Evolutionary conservation across 495 filamentous ascomycete genomes (phyloP).

Genomic region (Trypethelium eluteriae): DNA sequence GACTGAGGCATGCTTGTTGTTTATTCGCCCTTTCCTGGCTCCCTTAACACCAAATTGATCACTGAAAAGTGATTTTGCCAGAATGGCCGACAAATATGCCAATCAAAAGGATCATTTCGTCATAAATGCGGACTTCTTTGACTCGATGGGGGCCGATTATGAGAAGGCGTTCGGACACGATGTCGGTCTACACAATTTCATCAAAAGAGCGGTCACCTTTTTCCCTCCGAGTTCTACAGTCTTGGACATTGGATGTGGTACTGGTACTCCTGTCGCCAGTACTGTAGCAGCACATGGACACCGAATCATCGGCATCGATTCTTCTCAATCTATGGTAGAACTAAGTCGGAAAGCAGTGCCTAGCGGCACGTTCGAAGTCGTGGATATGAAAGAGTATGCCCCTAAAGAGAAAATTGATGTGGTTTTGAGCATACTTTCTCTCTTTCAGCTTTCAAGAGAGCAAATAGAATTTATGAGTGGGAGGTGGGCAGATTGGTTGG

Average conservation of each 20-base stretch:
- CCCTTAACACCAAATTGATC: too few species aligned
- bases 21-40: too few species aligned
- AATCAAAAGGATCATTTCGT: too few species aligned
- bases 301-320: slow-evolving; percentile 36
- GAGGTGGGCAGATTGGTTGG: slow-evolving; percentile 10
- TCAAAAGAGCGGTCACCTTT: slow-evolving; percentile 17
- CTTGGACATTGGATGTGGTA: slow-evolving; percentile 39
- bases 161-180: background rate
- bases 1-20: too few species aligned
- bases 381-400: slow-evolving; percentile 30
- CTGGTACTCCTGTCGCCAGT: slow-evolving; percentile 35
- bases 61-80: too few species aligned
- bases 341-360: slow-evolving; percentile 31
- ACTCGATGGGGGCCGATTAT: background rate
- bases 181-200: background rate
- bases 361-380: slow-evolving; percentile 29
- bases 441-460: slow-evolving; percentile 8
- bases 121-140: background rate
- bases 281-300: slow-evolving; percentile 32
- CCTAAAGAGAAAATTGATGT: slow-evolving; percentile 19
- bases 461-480: slow-evolving; percentile 8
- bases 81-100: too few species aligned
- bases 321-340: slow-evolving; percentile 32
- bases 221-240: slow-evolving; percentile 22
- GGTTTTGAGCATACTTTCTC: slow-evolving; percentile 14